Evolutionary conservation across 352 stramenopile genomes (phyloP).

Genomic region (Globisporangium acanthophoron): DNA sequence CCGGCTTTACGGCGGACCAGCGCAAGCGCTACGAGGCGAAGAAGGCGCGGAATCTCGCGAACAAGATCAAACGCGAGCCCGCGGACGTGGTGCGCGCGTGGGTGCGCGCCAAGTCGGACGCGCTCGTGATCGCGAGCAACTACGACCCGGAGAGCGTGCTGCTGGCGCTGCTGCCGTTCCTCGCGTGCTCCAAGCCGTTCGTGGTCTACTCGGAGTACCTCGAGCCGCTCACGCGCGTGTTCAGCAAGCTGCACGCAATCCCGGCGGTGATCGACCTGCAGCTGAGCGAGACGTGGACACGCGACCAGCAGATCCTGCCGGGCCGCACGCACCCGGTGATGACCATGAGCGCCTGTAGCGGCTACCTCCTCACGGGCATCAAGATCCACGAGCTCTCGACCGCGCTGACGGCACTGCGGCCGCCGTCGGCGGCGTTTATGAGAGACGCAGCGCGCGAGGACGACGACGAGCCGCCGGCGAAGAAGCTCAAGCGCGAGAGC

Average conservation of each 20-base stretch:
- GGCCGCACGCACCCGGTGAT: constrained; percentile 94
- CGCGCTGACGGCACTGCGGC: not conserved
- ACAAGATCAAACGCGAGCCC: constrained; percentile 78
- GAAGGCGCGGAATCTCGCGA: constrained; percentile 54
- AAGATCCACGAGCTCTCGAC: constrained; percentile 65
- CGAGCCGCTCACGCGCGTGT: constrained; percentile 88
- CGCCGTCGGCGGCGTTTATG: not conserved
- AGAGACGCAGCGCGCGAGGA: no score
- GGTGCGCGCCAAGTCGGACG: constrained; percentile 68
- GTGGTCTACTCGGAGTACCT: constrained; percentile 96
- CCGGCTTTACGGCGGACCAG: constrained; percentile 78
- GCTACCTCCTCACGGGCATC: constrained; percentile 92
- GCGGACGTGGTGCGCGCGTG: constrained; percentile 62
- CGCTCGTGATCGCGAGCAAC: constrained; percentile 87
- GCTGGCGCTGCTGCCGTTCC: constrained; percentile 85
- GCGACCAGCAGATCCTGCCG: constrained; percentile 93
- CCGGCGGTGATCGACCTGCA: constrained; percentile 91
- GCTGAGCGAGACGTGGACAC: constrained; percentile 94
- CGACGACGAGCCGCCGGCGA: not conserved
- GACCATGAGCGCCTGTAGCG: constrained; percentile 95
- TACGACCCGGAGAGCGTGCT: constrained; percentile 88
- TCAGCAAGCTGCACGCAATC: constrained; percentile 87
- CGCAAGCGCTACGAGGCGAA: constrained; percentile 75
- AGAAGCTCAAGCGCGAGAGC: constrained; percentile 16
- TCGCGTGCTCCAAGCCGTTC: constrained; percentile 90